A percentile compares a stretch with the other conserved stretches of the same genome.
phyloP scores from a whole-genome alignment of 1,139 yeast genomes.

The Debaryomycetaceae sp. region DNA sequence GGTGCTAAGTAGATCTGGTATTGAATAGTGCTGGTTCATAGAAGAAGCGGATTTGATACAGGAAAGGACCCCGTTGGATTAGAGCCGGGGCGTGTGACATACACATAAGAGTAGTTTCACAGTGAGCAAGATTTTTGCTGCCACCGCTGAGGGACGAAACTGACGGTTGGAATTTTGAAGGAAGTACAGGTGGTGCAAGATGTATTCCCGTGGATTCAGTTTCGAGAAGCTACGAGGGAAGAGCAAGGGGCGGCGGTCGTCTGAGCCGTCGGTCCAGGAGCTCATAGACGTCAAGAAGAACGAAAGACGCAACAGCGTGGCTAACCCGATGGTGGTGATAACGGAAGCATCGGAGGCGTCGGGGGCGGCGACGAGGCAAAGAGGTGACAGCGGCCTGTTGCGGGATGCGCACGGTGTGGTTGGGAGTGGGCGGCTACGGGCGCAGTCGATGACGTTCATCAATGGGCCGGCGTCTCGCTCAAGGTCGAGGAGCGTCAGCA shows the following conservation, averaged over 20 bases:
- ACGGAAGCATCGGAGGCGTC: slow-evolving; percentile 10
- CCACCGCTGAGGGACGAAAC: not conserved
- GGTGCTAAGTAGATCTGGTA: not conserved
- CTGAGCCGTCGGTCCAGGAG: slow-evolving; percentile 14
- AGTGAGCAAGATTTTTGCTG: not conserved
- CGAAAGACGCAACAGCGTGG: slow-evolving; percentile 15
- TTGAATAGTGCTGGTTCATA: too few relatives aligned
- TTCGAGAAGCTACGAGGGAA: slow-evolving; percentile 18
- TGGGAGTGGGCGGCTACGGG: slow-evolving; percentile 10
- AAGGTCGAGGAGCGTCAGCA: slow-evolving; percentile 13
- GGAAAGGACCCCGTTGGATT: too few relatives aligned
- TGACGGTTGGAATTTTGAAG: not conserved
- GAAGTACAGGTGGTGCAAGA: not conserved
- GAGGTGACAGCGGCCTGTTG: not conserved
- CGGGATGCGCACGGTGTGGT: not conserved
- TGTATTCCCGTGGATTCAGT: slow-evolving; percentile 15
- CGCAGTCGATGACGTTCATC: slow-evolving; percentile 17
- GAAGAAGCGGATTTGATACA: too few relatives aligned
- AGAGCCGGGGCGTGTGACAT: too few relatives aligned
- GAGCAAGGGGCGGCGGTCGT: slow-evolving; percentile 14
- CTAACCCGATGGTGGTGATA: slow-evolving; percentile 20
- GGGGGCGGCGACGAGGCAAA: not conserved
- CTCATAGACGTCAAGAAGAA: slow-evolving; percentile 7
- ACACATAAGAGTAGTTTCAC: too few relatives aligned
- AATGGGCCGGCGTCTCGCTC: slow-evolving; percentile 11